Evolutionary conservation across 2,329 filamentous ascomycete species (phyloP), one percentile per base, ranked within the genome.

Genomic region (Lachnellula willkommii): DNA sequence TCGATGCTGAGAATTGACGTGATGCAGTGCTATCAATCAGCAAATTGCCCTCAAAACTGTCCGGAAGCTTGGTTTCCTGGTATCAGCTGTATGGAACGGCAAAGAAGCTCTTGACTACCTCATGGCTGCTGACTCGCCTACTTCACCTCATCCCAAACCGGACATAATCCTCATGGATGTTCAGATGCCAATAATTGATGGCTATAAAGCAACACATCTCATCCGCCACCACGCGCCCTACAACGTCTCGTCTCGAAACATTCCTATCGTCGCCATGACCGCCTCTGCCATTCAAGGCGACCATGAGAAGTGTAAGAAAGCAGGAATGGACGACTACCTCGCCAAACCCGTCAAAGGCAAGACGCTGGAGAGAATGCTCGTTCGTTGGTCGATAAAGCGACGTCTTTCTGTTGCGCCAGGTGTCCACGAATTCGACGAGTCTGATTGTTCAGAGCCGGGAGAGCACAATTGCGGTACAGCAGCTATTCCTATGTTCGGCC

Each of bases 191-290:
- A 81, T 90, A 40, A 82, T 90, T 59, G 89, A 92, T 65, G 89
- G 89, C 1, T 92, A 92, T 69, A 82, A 82, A 55, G 87, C 88
- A 43, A 92, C 88, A 0, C 87, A 90, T 63, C 77, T 87, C 9
- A 78, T 93, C 47, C 79, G 88, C 15, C 84, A 87, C 54, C 82
- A 88, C 61, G 67, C 78, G 1, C 84, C 86, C 0, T 90, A 88
- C 71, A 83, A 79, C 42, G 65, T 74, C 2, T 78, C 80, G 52
- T 75, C 83, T 4, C 75, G 78, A 53, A 76, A 84, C 45, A 84
- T 89, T 5, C 87, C 87, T 0, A 89, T 91, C 50, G 84, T 91
- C 39, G 88, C 88, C n/a, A 89, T 91, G 85, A 91, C 88, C 0
- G 88, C 87, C 4, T 88, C 84, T 4, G 88, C 88, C 0, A 90